Conservation (phyloP, 768 basidiomycete genomes). For the Suillus decipiens region DNA sequence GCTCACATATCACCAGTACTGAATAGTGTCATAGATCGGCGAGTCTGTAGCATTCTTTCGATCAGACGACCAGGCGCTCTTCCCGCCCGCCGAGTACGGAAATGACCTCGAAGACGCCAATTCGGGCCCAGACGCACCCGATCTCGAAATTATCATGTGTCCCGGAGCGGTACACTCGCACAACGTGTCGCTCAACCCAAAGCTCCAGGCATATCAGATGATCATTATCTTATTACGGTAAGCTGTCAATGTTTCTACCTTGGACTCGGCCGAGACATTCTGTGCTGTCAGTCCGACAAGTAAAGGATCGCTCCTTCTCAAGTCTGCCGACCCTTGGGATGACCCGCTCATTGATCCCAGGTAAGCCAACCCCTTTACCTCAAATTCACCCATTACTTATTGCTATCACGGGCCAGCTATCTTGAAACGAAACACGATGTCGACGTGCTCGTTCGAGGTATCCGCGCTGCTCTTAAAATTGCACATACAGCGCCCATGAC, state of each 20-base stretch:
- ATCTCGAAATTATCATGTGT: conserved; percentile 28
- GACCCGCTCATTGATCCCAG: conserved; percentile 46
- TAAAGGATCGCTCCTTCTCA: conserved; percentile 40
- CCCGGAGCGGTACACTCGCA: conserved; percentile 8
- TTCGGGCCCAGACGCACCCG: conserved; percentile 33
- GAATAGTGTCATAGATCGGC: conserved; percentile 22
- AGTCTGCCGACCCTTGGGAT: conserved; percentile 43
- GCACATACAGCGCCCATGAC: conserved; percentile 40
- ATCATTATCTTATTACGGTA: conserved; percentile 26
- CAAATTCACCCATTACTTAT: conserved; percentile 18
- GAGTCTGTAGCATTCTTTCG: conserved; percentile 36
- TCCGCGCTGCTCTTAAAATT: conserved; percentile 40
- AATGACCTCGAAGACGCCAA: conserved; percentile 29
- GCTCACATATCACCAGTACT: not conserved
- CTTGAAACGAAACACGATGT: conserved; percentile 43
- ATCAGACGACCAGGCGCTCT: conserved; percentile 31
- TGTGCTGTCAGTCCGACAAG: conserved; percentile 42
- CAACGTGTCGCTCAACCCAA: not conserved
- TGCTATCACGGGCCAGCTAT: conserved; percentile 34
- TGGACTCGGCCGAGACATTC: not conserved
- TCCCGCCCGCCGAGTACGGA: conserved; percentile 31
- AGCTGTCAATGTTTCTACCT: conserved; percentile 9
- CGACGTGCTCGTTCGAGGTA: conserved; percentile 41
- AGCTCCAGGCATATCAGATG: conserved; percentile 23
- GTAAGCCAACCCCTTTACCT: conserved; percentile 25